These are phyloP conservation scores for Helicocarpus griseus DNA, from an alignment of 2,329 filamentous ascomycete species.

Conservation along the genomic window DNA sequence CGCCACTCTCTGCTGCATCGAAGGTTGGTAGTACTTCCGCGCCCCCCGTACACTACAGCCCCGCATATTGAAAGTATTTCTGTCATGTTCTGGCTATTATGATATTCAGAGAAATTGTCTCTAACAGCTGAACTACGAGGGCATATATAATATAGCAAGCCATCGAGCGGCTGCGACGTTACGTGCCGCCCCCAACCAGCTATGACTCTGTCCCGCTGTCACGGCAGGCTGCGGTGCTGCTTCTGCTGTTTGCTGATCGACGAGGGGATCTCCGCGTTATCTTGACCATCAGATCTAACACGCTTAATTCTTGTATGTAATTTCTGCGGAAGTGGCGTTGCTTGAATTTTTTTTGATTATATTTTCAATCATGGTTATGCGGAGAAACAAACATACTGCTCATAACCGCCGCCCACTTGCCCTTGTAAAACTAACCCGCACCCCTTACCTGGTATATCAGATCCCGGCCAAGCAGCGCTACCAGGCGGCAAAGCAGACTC, in stretches of 20 bases:
- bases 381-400: too few species aligned
- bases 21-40: conserved; percentile 9
- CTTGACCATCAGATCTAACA: conserved; percentile 52
- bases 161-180: conserved; percentile 47
- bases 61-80: too few species aligned
- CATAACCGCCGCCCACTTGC: too few species aligned
- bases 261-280: conserved; percentile 64
- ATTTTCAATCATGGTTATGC: neutral
- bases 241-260: conserved; percentile 78
- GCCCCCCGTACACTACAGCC: too few species aligned
- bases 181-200: conserved; percentile 46
- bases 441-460: conserved; percentile 17
- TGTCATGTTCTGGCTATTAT: too few species aligned
- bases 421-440: neutral
- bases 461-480: conserved; percentile 77
- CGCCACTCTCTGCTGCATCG: conserved; percentile 15
- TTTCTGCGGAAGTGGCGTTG: neutral
- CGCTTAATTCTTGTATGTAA: conserved; percentile 45
- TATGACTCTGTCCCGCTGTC: conserved; percentile 48
- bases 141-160: conserved; percentile 31
- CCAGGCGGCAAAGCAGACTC: conserved; percentile 61
- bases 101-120: too few species aligned
- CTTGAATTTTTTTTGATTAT: neutral
- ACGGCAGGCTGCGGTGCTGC: conserved; percentile 73
- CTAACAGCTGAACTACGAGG: neutral